Conservation (phyloP, 2,329 filamentous ascomycete genomes). For the Onygenales sp. region DNA sequence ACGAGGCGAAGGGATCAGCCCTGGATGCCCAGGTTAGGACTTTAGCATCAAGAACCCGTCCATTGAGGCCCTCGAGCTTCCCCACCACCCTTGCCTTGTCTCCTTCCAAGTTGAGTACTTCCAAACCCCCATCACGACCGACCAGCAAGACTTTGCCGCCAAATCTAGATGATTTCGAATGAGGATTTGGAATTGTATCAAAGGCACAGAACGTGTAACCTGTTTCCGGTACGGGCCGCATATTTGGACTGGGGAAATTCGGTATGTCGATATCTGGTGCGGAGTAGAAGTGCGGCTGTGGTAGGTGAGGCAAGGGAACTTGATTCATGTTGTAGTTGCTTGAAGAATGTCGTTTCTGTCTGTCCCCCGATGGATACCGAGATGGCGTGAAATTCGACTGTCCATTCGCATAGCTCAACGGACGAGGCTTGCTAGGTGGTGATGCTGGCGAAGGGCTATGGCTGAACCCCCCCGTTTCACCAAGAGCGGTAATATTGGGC, state of each 20-base stretch:
- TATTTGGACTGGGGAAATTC: constrained; percentile 17
- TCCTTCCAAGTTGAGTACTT: constrained; percentile 64
- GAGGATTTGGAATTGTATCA: constrained; percentile 52
- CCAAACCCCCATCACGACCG: constrained; percentile 70
- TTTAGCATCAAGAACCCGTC: constrained; percentile 72
- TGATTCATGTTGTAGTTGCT: constrained; percentile 26
- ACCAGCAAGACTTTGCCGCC: constrained; percentile 60
- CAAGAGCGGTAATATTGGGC: constrained; percentile 28
- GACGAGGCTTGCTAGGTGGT: constrained; percentile 30
- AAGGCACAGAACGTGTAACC: constrained; percentile 73
- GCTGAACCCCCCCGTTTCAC: constrained; percentile 30
- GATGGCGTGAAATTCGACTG: constrained; percentile 27
- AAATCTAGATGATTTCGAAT: constrained; percentile 30
- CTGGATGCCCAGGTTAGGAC: constrained; percentile 61
- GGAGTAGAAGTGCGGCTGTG: constrained; percentile 69
- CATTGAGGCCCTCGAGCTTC: constrained; percentile 65
- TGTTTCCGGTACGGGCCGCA: background rate
- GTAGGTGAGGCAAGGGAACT: constrained; percentile 59
- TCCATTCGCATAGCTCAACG: constrained; percentile 33
- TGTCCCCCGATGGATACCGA: constrained; percentile 27
- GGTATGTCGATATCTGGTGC: constrained; percentile 61
- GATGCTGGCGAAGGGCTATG: constrained; percentile 34
- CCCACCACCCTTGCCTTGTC: constrained; percentile 61
- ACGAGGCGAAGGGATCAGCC: constrained; percentile 42
- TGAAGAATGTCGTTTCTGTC: constrained; percentile 29